Evolutionary conservation across 306 rosid species (phyloP).

Genomic region (Lotus japonicus): DNA sequence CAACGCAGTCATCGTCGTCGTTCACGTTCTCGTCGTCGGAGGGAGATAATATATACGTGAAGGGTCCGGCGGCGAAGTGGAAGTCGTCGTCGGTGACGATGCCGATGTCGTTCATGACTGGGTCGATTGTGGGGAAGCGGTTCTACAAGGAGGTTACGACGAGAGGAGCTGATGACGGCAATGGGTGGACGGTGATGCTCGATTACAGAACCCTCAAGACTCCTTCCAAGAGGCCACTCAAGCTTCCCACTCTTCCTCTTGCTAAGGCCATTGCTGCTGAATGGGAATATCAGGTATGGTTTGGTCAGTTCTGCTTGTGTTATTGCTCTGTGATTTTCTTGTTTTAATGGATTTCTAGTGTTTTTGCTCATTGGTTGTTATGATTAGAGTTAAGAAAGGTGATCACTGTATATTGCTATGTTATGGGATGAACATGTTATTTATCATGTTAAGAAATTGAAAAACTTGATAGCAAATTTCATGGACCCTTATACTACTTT

Average conservation of each 20-base stretch:
- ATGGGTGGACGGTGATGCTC: conserved; percentile 85
- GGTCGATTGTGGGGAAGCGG: conserved; percentile 81
- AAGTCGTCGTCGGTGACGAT: conserved; percentile 63
- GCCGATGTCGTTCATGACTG: conserved; percentile 92
- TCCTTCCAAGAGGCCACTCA: conserved; percentile 79
- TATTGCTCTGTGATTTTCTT: too few species aligned
- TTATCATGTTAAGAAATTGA: background rate
- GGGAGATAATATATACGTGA: conserved; percentile 39
- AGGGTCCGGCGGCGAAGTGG: conserved; percentile 25
- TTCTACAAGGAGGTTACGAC: conserved; percentile 65
- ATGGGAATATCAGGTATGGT: conserved; percentile 95
- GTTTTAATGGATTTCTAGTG: background rate
- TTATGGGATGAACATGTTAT: too few species aligned
- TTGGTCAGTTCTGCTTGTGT: too few species aligned
- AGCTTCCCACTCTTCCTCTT: conserved; percentile 65
- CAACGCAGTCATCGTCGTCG: conserved; percentile 30
- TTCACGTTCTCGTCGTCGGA: conserved; percentile 66
- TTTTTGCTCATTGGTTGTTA: background rate
- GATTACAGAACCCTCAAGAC: conserved; percentile 89
- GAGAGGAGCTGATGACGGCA: conserved; percentile 69
- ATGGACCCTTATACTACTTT: too few species aligned
- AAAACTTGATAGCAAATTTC: too few species aligned
- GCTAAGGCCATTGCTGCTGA: conserved; percentile 85
- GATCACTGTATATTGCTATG: too few species aligned
- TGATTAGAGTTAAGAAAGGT: too few species aligned